Base-by-base conservation (phyloP, 345 rosid species). In the Camelina hispida region DNA sequence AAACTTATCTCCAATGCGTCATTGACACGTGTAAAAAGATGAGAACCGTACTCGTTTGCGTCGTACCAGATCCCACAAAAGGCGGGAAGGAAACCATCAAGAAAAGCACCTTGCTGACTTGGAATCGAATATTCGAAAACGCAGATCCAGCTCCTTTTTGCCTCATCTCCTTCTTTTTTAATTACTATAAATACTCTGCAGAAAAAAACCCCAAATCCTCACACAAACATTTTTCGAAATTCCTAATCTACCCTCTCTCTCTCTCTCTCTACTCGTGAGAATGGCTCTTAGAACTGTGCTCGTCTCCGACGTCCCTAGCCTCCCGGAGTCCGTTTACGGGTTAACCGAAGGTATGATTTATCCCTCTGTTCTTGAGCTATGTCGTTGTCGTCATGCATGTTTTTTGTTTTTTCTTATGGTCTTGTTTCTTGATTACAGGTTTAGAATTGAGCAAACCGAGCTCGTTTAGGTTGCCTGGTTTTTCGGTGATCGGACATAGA, bases 201-300 rank as follows among this genome's bases (percentile, higher is more conserved):
- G 4, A 28, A 23, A 32, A 44, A 47, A 55, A 44, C 20, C 44
- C 22, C 58, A 71, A 61, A n/a, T 60, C 37, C 12, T 59, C 70
- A 59, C 58, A 66, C 28, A 18, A 13, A 23, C 8, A 15, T 2
- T 61, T 16, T 30, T 51, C 11, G 6, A 42, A 42, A 64, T 75
- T 30, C 55, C 61, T 75, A 76, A 38, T 59, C 25, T 22, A 17
- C 61, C 14, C 54, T 16, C 54, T 44, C 48, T 43, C 6, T 42
- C 15, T 73, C 35, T 50, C 56, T 8, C 38, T 42, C 18, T 55
- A 8, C 66, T 62, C 52, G 1, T 44, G 20, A 50, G 46, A 62
- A 76, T 90, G 96, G 97, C 97, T 66, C 90, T 95, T 13, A 87
- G 89, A 69, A 97, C 97, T 47, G 91, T 89, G 8, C 90, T 87